A percentile compares a stretch with the other conserved stretches of the same genome.
These are phyloP conservation scores for Ophiostoma sp. DNA, from an alignment of 2,329 filamentous ascomycete genomes.

Conservation along the genomic window DNA sequence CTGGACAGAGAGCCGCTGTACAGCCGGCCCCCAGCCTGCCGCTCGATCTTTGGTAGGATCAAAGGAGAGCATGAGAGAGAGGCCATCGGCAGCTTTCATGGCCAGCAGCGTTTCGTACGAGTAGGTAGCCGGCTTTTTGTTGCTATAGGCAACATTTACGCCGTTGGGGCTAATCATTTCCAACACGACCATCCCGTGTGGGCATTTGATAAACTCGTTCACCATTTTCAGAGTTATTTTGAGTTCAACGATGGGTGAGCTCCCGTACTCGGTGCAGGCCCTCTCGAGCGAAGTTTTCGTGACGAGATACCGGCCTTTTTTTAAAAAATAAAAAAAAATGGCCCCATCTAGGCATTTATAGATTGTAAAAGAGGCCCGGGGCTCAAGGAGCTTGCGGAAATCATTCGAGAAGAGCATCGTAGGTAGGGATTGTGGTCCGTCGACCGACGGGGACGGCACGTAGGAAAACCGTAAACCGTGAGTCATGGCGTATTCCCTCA, in stretches of 20 bases:
- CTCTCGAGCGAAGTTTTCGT: neutral
- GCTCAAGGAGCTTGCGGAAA: neutral
- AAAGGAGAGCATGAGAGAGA: too few species aligned
- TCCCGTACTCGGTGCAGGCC: neutral
- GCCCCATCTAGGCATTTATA: neutral
- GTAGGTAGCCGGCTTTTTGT: neutral
- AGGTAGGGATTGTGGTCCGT: neutral
- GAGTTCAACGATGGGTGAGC: constrained; percentile 6
- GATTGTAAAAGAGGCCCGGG: neutral
- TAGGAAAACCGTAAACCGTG: too few species aligned
- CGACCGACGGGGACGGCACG: too few species aligned
- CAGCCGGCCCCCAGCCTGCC: too few species aligned
- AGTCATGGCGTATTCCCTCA: too few species aligned
- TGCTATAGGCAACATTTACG: neutral
- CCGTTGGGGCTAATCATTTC: neutral
- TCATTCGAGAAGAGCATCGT: neutral
- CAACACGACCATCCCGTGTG: neutral
- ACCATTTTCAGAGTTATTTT: constrained; percentile 9
- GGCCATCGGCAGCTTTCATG: too few species aligned
- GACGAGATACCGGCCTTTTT: constrained; percentile 1
- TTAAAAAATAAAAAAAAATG: neutral
- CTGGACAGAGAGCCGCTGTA: too few species aligned
- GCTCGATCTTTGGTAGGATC: too few species aligned
- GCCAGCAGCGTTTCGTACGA: neutral
- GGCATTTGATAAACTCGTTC: neutral